These are phyloP conservation scores for Ophiostoma himal-ulmi DNA, from an alignment of 2,329 filamentous ascomycete genomes.

Conservation along the genomic window DNA sequence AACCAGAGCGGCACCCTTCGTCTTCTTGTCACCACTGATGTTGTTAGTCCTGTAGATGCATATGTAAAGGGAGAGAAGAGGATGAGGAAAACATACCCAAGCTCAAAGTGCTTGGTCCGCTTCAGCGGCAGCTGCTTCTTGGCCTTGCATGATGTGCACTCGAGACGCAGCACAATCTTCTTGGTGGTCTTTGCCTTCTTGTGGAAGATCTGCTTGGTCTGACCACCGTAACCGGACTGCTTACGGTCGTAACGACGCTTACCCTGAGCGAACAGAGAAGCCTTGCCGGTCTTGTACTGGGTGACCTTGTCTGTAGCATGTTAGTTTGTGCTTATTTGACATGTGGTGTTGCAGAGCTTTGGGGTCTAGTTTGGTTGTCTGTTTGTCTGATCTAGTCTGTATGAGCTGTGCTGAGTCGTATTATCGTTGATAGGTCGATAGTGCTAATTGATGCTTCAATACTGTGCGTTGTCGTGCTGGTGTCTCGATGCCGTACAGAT, in stretches of 20 bases:
- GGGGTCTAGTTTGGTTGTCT: background rate
- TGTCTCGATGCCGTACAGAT: too few relatives aligned
- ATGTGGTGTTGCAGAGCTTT: background rate
- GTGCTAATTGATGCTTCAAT: background rate
- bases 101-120: slow-evolving; percentile 99
- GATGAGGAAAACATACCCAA: slow-evolving; percentile 66
- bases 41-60: slow-evolving; percentile 5
- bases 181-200: slow-evolving; percentile 99
- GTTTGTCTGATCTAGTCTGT: background rate
- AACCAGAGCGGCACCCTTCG: slow-evolving; percentile 98
- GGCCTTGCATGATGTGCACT: slow-evolving; percentile 96
- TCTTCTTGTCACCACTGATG: slow-evolving; percentile 99
- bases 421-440: background rate
- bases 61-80: slow-evolving; percentile 10
- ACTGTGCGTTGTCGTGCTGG: background rate
- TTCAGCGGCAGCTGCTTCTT: slow-evolving; percentile 97
- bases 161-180: slow-evolving; percentile 98
- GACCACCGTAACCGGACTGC: slow-evolving; percentile 99
- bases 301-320: slow-evolving; percentile 61
- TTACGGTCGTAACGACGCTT: slow-evolving; percentile 91
- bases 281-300: slow-evolving; percentile 60
- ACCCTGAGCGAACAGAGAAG: slow-evolving; percentile 60
- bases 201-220: slow-evolving; percentile 99
- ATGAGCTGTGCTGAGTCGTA: background rate
- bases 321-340: slow-evolving; percentile 8